Evolutionary conservation across 2,329 filamentous ascomycete species (phyloP).

Genomic region (Sphaerulina musiva): DNA sequence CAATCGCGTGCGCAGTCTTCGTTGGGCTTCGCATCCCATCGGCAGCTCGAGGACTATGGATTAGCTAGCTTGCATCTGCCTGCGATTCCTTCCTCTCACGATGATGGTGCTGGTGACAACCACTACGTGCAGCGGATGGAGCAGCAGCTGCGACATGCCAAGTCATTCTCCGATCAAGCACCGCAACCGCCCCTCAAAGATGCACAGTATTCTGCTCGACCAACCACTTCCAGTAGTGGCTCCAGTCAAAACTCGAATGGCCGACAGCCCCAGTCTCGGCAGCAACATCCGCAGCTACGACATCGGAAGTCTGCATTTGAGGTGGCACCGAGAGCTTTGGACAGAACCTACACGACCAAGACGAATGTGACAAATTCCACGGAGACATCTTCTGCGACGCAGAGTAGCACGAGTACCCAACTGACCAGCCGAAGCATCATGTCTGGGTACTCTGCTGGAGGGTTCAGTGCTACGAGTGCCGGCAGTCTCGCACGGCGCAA

Average conservation of each 20-base stretch:
- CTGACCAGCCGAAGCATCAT: constrained; percentile 80
- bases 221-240: constrained; percentile 26
- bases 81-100: constrained; percentile 29
- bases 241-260: constrained; percentile 25
- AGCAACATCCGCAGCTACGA: constrained; percentile 38
- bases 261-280: constrained; percentile 38
- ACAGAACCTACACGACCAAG: constrained; percentile 79
- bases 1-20: constrained; percentile 72
- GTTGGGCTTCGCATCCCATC: constrained; percentile 54
- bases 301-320: constrained; percentile 73
- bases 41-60: constrained; percentile 33
- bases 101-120: constrained; percentile 63
- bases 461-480: constrained; percentile 89
- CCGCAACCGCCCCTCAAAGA: constrained; percentile 31
- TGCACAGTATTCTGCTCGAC: constrained; percentile 25
- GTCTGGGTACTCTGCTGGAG: constrained; percentile 87
- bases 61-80: constrained; percentile 48
- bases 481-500: constrained; percentile 82
- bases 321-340: constrained; percentile 60
- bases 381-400: constrained; percentile 42
- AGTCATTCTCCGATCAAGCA: constrained; percentile 44
- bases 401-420: constrained; percentile 66
- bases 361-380: constrained; percentile 77
- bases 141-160: constrained; percentile 65
- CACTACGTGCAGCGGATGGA: constrained; percentile 94